phyloP scores from a whole-genome alignment of 2,329 filamentous ascomycete genomes.

The Aspergillus fischeri region DNA sequence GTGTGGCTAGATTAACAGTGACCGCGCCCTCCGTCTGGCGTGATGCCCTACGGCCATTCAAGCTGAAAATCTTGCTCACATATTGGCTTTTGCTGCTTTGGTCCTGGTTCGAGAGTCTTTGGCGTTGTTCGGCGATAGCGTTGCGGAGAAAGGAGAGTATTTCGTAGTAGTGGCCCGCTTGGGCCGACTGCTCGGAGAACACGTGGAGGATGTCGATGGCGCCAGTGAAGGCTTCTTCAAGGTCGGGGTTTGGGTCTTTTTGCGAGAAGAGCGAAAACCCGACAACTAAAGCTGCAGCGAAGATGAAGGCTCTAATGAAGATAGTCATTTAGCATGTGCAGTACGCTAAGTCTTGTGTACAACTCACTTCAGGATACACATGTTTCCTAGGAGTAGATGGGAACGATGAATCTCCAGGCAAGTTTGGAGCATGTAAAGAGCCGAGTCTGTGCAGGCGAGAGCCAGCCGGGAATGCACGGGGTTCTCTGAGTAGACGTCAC shows the following conservation, averaged over 20 bases:
- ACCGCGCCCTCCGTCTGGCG: conserved; percentile 4
- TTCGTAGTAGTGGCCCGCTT: conserved; percentile 56
- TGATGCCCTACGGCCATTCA: conserved; percentile 17
- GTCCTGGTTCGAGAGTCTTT: conserved; percentile 24
- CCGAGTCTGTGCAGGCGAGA: conserved; percentile 53
- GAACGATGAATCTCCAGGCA: conserved; percentile 48
- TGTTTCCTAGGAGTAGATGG: conserved; percentile 48
- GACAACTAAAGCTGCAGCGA: conserved; percentile 54
- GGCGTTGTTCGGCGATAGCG: conserved; percentile 43
- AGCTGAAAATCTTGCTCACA: conserved; percentile 34
- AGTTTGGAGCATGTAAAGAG: conserved; percentile 53
- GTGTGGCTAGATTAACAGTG: conserved; percentile 3
- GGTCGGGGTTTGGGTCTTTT: conserved; percentile 38
- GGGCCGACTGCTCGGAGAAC: conserved; percentile 49
- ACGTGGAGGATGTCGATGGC: conserved; percentile 49
- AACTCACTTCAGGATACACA: conserved; percentile 57
- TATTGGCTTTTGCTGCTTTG: conserved; percentile 29
- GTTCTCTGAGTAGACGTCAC: conserved; percentile 21
- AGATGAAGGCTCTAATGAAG: conserved; percentile 47
- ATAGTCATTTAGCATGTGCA: neutral
- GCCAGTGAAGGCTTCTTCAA: conserved; percentile 44
- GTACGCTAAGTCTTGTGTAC: neutral
- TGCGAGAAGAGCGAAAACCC: conserved; percentile 55
- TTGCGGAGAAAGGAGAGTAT: conserved; percentile 49
- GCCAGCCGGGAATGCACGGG: conserved; percentile 40